Evolutionary conservation across 805 yeast species (phyloP), one percentile per base, ranked within the genome.

Genomic region (Candida boidinii): DNA sequence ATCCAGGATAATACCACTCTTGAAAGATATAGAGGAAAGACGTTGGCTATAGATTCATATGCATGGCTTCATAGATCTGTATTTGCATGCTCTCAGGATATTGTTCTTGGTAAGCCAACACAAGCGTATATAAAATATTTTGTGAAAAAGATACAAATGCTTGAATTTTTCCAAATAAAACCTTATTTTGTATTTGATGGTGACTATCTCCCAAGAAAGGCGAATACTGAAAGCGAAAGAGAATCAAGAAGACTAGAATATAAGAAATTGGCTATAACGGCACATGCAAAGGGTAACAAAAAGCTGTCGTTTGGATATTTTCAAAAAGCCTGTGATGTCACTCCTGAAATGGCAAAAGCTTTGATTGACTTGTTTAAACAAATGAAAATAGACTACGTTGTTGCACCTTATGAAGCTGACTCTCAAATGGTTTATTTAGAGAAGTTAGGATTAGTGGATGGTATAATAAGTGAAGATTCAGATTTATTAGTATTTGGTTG

Each of bases 401-500:
- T 92, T 7, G 97, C 99, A 0, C 99, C 99, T 0, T 92, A 86
- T 52, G 99, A 92, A 58, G 98, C 98, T 1, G 99, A 92, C 54
- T 81, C 98, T 1, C 98, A 92, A 54, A 74, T 92, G 81, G 97
- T 88, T 8, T 86, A 78, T 47, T 65, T 92, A 27, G 97, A 90
- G 51, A 72, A 74, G 37, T 42, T 58, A 0, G 90, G 90, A 0
- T 33, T 75, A 1, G 90, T 86, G 5, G 80, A 86, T 39, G 97
- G 90, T 0, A 83, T 92, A 5, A 66, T 92, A 7, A 79, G 95
- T 26, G 99, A 92, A 50, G 99, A 92, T 52, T 87, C 96, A 1
- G 99, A 92, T 59, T 64, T 92, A 42, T 61, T 92, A 16, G 68
- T 92, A 1, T 92, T 90, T 62, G 99, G 99, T 0, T 84, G 94